Evolutionary conservation across 805 yeast species (phyloP).

Genomic region (Spencermartinsiella europaea): DNA sequence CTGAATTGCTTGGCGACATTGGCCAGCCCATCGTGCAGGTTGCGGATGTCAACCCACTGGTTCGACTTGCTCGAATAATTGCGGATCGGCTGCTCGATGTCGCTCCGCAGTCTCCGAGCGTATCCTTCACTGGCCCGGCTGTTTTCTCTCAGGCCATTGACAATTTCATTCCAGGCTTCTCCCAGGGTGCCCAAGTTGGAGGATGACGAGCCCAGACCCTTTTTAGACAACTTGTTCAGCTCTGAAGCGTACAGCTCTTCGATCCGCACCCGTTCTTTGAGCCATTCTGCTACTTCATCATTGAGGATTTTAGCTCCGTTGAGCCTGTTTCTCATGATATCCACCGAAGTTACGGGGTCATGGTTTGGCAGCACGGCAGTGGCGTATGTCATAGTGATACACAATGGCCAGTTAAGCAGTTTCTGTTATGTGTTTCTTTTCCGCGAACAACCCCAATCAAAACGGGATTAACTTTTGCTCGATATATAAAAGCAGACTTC

Average conservation of each 20-base stretch:
- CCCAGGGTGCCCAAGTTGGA: constrained; percentile 26
- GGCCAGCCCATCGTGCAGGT: constrained; percentile 39
- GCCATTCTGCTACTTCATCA: constrained; percentile 56
- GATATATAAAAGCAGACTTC: no score
- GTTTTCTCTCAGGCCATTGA: constrained; percentile 26
- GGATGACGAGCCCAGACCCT: constrained; percentile 22
- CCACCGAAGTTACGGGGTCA: constrained; percentile 56
- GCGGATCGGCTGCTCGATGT: constrained; percentile 33
- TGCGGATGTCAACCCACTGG: constrained; percentile 51
- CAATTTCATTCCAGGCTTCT: constrained; percentile 25
- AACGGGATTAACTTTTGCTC: no score
- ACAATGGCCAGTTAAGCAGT: no score
- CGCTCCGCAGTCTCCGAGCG: constrained; percentile 36
- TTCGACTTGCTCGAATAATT: constrained; percentile 45
- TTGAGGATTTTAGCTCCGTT: constrained; percentile 51
- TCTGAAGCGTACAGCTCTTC: constrained; percentile 45
- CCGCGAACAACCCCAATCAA: no score
- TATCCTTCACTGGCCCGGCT: constrained; percentile 26
- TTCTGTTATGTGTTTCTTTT: no score
- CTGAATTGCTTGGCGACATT: constrained; percentile 40
- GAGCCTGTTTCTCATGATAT: constrained; percentile 52
- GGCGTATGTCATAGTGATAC: constrained; percentile 31
- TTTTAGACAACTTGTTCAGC: constrained; percentile 36
- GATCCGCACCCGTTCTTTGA: constrained; percentile 48
- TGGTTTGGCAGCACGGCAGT: constrained; percentile 40